Percentiles rank a stretch among this genome's conserved stretches.
Evolutionary conservation across 257 asterid species (phyloP).

Genomic region (Plantago ovata): DNA sequence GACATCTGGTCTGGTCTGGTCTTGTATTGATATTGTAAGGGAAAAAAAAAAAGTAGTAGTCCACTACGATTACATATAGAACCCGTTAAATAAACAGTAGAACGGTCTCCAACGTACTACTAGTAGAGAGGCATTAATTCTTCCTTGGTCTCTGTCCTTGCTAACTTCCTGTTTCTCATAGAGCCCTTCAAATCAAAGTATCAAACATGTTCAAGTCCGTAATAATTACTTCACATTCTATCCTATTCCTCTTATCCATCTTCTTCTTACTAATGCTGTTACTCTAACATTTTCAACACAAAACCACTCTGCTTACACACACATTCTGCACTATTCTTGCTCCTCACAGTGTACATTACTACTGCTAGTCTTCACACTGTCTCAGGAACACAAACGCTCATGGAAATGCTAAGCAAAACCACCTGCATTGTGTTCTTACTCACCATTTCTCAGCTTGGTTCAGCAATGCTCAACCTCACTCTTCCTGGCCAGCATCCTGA

Average conservation of each 20-base stretch:
- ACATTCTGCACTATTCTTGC: conserved; percentile 11
- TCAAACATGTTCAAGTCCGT: neutral
- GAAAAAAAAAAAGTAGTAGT: no score
- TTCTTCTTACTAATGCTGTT: conserved; percentile 3
- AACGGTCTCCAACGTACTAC: no score
- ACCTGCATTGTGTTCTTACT: conserved; percentile 33
- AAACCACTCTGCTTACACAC: neutral
- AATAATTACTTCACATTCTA: conserved; percentile 1
- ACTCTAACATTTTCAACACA: no score
- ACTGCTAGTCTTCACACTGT: neutral
- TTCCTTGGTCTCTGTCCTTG: no score
- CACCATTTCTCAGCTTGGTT: conserved; percentile 20
- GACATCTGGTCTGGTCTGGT: no score
- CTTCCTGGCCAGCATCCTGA: conserved; percentile 53
- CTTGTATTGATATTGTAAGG: no score
- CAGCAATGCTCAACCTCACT: conserved; percentile 34
- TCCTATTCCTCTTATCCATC: neutral
- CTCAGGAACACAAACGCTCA: neutral
- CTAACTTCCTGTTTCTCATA: neutral
- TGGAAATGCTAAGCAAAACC: conserved; percentile 20
- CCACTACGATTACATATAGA: no score
- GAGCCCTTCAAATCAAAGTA: conserved; percentile 16
- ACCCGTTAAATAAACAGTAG: no score
- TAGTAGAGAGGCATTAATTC: no score
- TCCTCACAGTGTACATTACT: neutral